Evolutionary conservation across 805 yeast genomes (phyloP), one percentile per base, ranked within the genome.

Genomic region (Zygosaccharomyces kombuchaensis): DNA sequence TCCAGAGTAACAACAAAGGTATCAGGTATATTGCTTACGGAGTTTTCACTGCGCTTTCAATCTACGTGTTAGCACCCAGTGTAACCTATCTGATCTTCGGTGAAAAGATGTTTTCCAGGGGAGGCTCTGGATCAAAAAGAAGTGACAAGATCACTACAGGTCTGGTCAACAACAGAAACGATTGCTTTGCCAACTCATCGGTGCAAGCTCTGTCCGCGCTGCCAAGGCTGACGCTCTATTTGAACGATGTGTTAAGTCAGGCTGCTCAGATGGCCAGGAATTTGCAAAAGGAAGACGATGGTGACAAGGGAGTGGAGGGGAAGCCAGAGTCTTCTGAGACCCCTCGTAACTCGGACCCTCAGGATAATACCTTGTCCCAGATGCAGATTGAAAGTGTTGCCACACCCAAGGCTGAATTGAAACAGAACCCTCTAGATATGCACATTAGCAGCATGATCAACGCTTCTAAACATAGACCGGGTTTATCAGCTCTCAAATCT

Each of bases 151-250:
- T 78, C 57, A 84, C 96, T 9, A 87, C 93, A 0, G 97, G 97
- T 2, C 69, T 91, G 36, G 74, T 82, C 54, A 93, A 91, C 63
- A 72, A 82, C 52, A 77, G 90, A 48, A 87, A 87, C 53, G 96
- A 89, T 62, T 91, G 99, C 64, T 91, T 87, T 69, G 96, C 96
- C 50, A 91, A 93, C 59, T 78, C 95, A 6, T 81, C 90, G 1
- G 59, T 93, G 14, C 99, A 91, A 63, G 93, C 90, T 0, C 73
- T 85, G 44, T 76, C 82, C 13, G 67, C 88, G 0, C 60, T 83
- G 13, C 82, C 86, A 0, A 74, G 75, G 0, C 58, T 86, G 40
- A 77, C 82, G 30, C 68, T 66, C 3, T 85, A 86, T 55, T 62
- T 85, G 49, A 80, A 63, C 42, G 66, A 57, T 27, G 46, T 64